Evolutionary conservation across 2,329 filamentous ascomycete species (phyloP).

Genomic region (Alternaria arbusti): DNA sequence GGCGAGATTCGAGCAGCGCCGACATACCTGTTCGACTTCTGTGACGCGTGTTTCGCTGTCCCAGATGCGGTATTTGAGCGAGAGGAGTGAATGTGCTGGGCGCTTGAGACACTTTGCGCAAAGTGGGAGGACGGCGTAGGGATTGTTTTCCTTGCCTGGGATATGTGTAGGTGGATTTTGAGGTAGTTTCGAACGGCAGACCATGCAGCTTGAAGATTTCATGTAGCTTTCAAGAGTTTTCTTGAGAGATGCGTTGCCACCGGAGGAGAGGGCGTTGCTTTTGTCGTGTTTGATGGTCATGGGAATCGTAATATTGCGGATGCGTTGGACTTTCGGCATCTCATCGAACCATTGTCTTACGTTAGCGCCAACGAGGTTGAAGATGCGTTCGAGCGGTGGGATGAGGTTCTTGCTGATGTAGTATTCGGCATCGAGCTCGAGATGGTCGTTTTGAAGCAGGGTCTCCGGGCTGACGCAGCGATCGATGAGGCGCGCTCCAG

Average conservation of each 20-base stretch:
- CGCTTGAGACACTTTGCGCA: slow-evolving; percentile 65
- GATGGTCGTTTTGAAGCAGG: slow-evolving; percentile 75
- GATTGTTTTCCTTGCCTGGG: slow-evolving; percentile 20
- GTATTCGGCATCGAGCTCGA: slow-evolving; percentile 89
- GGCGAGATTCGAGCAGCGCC: slow-evolving; percentile 76
- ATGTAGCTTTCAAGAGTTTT: slow-evolving; percentile 95
- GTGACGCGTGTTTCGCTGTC: slow-evolving; percentile 67
- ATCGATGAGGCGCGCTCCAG: slow-evolving; percentile 83
- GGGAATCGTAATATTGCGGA: slow-evolving; percentile 64
- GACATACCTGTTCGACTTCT: slow-evolving; percentile 75
- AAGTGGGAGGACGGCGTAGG: slow-evolving; percentile 52
- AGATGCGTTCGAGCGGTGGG: slow-evolving; percentile 92
- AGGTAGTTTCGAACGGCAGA: slow-evolving; percentile 71
- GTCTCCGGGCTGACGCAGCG: slow-evolving; percentile 88
- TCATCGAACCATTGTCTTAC: slow-evolving; percentile 92
- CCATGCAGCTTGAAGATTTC: slow-evolving; percentile 77
- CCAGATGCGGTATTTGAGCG: slow-evolving; percentile 67
- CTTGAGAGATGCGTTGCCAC: slow-evolving; percentile 51
- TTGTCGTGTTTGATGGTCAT: slow-evolving; percentile 14
- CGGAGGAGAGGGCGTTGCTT: slow-evolving; percentile 14
- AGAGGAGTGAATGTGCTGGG: slow-evolving; percentile 66
- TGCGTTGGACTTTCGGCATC: slow-evolving; percentile 88
- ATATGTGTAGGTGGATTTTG: slow-evolving; percentile 21
- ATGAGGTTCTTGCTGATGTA: slow-evolving; percentile 97
- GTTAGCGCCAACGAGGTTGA: slow-evolving; percentile 93